phyloP scores from a whole-genome alignment of 345 rosid genomes.

The Capsella bursapastoris region DNA sequence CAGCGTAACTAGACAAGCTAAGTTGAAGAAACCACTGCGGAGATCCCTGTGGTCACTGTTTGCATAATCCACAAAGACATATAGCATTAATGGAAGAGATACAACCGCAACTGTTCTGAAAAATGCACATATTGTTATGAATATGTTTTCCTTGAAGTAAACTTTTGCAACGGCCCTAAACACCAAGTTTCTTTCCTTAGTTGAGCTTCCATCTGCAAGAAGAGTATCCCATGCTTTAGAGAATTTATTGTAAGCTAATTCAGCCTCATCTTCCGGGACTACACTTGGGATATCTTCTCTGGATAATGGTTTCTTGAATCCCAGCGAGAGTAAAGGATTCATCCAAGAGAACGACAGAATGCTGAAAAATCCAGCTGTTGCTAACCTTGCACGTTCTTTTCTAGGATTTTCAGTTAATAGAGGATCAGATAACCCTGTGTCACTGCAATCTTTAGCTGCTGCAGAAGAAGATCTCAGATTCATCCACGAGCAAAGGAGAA shows the following conservation, averaged over 20 bases:
- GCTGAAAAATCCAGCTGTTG: conserved; percentile 57
- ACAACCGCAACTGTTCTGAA: conserved; percentile 56
- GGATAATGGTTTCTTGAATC: conserved; percentile 60
- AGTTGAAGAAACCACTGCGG: conserved; percentile 52
- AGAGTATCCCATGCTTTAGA: conserved; percentile 55
- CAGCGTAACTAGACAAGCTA: conserved; percentile 54
- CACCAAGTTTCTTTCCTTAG: conserved; percentile 50
- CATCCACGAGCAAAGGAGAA: conserved; percentile 61
- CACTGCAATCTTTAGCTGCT: conserved; percentile 26
- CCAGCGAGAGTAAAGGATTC: conserved; percentile 61
- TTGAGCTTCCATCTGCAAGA: conserved; percentile 39
- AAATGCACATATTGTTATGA: conserved; percentile 54
- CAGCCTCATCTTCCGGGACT: conserved; percentile 62
- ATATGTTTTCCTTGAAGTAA: conserved; percentile 60
- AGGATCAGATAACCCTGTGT: conserved; percentile 52
- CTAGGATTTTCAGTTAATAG: conserved; percentile 45
- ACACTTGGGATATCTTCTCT: conserved; percentile 67
- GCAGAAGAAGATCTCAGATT: conserved; percentile 40
- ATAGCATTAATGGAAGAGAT: conserved; percentile 65
- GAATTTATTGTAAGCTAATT: conserved; percentile 58
- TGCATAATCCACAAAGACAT: conserved; percentile 64
- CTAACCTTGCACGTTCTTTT: conserved; percentile 40
- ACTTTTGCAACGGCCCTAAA: conserved; percentile 54
- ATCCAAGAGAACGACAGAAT: conserved; percentile 68
- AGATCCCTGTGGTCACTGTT: conserved; percentile 49